A percentile compares a stretch with the other conserved stretches of the same genome.
Evolutionary conservation across 306 rosid genomes (phyloP).

Genomic region (Cucurbita argyrosperma): DNA sequence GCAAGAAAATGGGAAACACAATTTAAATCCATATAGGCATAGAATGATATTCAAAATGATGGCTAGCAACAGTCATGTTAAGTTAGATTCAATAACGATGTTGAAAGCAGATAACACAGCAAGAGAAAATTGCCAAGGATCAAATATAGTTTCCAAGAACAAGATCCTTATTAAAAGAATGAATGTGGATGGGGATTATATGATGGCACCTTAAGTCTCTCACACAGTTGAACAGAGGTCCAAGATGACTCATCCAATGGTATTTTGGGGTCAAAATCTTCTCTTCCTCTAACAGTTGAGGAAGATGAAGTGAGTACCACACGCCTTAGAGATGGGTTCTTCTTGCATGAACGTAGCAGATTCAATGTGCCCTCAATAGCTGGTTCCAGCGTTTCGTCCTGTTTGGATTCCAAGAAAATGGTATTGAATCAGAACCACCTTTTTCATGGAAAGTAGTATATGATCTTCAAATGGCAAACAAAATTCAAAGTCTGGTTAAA

Average conservation of each 20-base stretch:
- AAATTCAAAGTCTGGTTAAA: neutral
- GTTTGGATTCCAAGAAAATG: neutral
- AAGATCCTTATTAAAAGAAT: neutral
- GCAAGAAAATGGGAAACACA: neutral
- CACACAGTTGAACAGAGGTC: conserved; percentile 49
- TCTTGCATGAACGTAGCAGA: conserved; percentile 56
- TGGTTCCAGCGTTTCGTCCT: conserved; percentile 58
- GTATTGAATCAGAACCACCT: neutral
- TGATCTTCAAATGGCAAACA: neutral
- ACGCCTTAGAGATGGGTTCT: conserved; percentile 38
- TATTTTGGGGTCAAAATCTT: conserved; percentile 36
- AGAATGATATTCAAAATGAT: neutral
- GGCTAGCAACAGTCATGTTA: neutral
- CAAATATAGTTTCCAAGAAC: neutral
- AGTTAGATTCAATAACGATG: no score
- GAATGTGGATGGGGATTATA: neutral
- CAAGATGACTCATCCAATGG: conserved; percentile 65
- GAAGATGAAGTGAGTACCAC: conserved; percentile 83
- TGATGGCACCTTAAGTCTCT: conserved; percentile 36
- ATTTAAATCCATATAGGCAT: neutral
- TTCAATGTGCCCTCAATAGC: conserved; percentile 66
- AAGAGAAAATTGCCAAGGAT: neutral
- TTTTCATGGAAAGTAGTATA: neutral
- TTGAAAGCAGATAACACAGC: neutral
- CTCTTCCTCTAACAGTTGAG: conserved; percentile 50